Base-by-base conservation (phyloP, 2,329 filamentous ascomycete genomes). In the Cladosporium sp. region DNA sequence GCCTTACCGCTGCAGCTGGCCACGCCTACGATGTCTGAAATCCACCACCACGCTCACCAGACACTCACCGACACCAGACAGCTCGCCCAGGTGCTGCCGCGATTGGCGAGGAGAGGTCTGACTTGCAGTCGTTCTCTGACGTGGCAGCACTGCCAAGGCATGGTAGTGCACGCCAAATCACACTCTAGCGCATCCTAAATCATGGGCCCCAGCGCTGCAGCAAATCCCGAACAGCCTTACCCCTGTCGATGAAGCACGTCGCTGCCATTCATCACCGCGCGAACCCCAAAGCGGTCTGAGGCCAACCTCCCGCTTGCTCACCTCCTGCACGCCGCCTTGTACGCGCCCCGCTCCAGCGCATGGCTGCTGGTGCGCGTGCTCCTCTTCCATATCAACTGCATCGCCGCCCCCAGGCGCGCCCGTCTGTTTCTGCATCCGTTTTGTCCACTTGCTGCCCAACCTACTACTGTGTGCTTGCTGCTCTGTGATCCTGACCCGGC, bases 361-460 rank as follows among this genome's bases (percentile, higher is more conserved):
- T 14, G n/a, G 61, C 61, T 64, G 24, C 18, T n/a, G 11, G 32
- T 54, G 61, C 38, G 34, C 51, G 61, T 57, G 61, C 34, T 36
- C 44, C 47, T 38, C 61, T 64, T 64, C 70, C 71, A 72, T 73
- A 73, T 73, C 66, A 69, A 66, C 65, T 57, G 67, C 54, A 62
- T 64, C 63, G 65, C 70, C 71, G 70, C 64, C 69, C 67, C 65
- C 52, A 36, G 38, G 21, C 26, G 44, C 36, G 61, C 54, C 67
- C 21, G 34, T 14, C 61, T 44, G 21, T 44, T 68, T 65, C 65
- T 65, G 63, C 68, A 69, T 69, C 65, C 66, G 51, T 64, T 64
- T 47, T 38, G 51, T 64, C 61, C 32, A 55, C 65, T 67, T 69
- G 66, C 66, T 65, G 66, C 68, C 69, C 68, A 69, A 69, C 41